Evolutionary conservation across 2,329 filamentous ascomycete species (phyloP), one percentile per base, ranked within the genome.

Genomic region (Epichloe baconii): DNA sequence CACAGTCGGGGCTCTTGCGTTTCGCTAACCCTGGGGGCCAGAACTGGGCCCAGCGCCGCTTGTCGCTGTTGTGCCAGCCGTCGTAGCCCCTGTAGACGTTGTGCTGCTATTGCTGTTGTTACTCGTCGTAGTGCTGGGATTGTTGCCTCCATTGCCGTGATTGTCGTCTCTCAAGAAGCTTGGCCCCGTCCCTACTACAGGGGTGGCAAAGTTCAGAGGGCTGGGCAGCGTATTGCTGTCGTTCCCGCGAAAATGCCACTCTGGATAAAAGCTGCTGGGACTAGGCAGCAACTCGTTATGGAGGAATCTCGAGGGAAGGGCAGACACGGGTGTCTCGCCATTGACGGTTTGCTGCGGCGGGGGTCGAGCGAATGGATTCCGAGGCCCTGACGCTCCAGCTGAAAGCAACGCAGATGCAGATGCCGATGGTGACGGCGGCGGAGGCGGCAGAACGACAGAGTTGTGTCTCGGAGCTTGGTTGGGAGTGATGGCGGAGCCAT

Each of bases 281-380:
- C 88, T 95, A 0, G 93, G 90, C 15, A 97, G 74, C 50, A 96
- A 82, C 37, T 90, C 88, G 57, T 86, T 88, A 52, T 83, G 85
- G 59, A 97, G 83, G 66, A 97, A 96, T 41, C 91, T 82, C 48
- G 88, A 95, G 0, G 93, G 93, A 11, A 98, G 74, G 3, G 91
- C 90, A 2, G 90, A 96, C n/a, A 94, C 89, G 0, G 93, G 93
- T 0, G 93, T 83, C 51, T 71, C 70, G 21, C 66, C 71, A 54
- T 72, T 74, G 56, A 74, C 69, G 59, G 77, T 80, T 52, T 80
- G 75, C 31, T 89, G 87, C 4, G 86, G 88, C 26, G 83, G 79
- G 1, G 91, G 93, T 42, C 91, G 79, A 7, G 93, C 93, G 66
- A 97, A 98, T 0, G 93, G 93, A 65, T 98, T 98, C 2, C 89